Conservation (phyloP, 352 stramenopile species). For the Globisporangium nagaii region DNA sequence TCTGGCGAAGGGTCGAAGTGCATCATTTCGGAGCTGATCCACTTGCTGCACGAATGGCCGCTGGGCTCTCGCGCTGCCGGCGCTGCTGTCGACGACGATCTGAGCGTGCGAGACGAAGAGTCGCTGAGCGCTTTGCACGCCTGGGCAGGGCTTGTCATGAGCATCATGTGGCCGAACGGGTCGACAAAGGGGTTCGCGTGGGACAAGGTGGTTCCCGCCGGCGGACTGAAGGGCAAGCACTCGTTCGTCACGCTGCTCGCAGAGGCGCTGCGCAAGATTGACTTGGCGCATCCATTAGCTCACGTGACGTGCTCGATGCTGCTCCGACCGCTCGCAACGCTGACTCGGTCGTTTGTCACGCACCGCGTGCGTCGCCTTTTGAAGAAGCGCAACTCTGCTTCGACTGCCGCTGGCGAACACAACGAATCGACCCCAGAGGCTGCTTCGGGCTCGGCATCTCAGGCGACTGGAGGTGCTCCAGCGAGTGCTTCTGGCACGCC, state of each 20-base stretch:
- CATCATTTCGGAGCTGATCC: constrained; percentile 70
- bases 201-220: constrained; percentile 73
- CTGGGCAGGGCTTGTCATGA: constrained; percentile 83
- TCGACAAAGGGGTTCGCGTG: constrained; percentile 71
- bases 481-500: background rate
- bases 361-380: constrained; percentile 60
- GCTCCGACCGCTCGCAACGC: constrained; percentile 66
- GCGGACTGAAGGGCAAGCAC: constrained; percentile 64
- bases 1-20: constrained; percentile 71
- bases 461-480: background rate
- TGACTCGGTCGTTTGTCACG: constrained; percentile 79
- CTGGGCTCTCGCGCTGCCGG: constrained; percentile 3
- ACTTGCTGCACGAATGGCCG: constrained; percentile 66
- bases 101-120: constrained; percentile 58
- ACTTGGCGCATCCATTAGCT: constrained; percentile 70
- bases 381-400: constrained; percentile 43
- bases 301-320: constrained; percentile 75
- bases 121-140: constrained; percentile 75
- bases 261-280: constrained; percentile 74
- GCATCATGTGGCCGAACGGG: constrained; percentile 80
- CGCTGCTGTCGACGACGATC: constrained; percentile 10
- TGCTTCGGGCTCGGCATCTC: background rate
- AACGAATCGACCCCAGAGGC: background rate
- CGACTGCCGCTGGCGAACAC: background rate
- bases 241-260: constrained; percentile 71